phyloP scores from a whole-genome alignment of 2,329 filamentous ascomycete species.

The Colletotrichum scovillei region DNA sequence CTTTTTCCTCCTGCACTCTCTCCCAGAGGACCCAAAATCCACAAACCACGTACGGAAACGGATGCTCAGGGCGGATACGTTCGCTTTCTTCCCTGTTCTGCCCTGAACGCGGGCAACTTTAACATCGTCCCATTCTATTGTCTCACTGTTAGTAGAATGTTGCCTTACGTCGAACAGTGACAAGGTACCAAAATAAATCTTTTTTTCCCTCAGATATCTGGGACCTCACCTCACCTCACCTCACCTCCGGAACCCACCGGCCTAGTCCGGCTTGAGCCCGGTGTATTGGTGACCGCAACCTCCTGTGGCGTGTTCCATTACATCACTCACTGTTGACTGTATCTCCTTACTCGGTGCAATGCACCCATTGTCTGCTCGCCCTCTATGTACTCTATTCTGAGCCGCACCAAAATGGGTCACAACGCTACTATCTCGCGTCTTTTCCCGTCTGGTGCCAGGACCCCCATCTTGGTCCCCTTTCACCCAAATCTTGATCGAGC shows the following conservation, averaged over 20 bases:
- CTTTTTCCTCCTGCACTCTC: not conserved
- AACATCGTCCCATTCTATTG: not conserved
- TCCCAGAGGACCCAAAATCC: not conserved
- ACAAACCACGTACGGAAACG: not conserved
- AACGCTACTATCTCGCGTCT: not conserved
- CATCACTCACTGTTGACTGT: slow-evolving; percentile 13
- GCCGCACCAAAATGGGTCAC: not conserved
- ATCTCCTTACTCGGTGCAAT: not conserved
- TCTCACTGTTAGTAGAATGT: not conserved
- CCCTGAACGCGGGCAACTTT: not conserved
- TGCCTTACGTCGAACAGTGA: not conserved
- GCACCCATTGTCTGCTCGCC: not conserved
- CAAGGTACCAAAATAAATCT: not conserved
- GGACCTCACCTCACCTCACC: not conserved
- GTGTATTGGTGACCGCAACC: slow-evolving; percentile 24
- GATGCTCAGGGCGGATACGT: not conserved
- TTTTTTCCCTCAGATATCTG: not conserved
- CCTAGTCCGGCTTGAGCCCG: slow-evolving; percentile 14
- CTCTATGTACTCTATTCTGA: not conserved
- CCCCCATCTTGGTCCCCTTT: not conserved
- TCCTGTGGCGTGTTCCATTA: slow-evolving; percentile 28
- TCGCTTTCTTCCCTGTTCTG: not conserved
- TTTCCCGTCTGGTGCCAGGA: not conserved
- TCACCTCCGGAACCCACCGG: not conserved
- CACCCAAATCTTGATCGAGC: not conserved